These are phyloP conservation scores for Xanthoparmelia taractica DNA, from an alignment of 495 filamentous ascomycete genomes.

Conservation along the genomic window DNA sequence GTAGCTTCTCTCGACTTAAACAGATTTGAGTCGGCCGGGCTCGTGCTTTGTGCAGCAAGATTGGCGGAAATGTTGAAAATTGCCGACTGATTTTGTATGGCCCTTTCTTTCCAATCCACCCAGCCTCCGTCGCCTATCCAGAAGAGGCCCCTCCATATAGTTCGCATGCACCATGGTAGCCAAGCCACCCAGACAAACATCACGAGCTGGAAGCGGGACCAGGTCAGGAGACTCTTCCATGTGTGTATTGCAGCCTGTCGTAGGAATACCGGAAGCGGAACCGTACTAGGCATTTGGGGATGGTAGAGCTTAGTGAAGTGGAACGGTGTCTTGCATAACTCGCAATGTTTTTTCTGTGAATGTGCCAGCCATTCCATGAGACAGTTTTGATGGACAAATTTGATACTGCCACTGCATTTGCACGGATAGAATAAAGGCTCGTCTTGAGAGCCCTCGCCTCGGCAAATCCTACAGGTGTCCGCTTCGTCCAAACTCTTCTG, in stretches of 20 bases:
- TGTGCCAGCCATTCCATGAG: conserved; percentile 97
- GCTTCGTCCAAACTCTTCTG: conserved; percentile 41
- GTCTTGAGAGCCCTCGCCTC: conserved; percentile 73
- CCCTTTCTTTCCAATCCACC: conserved; percentile 39
- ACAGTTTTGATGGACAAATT: conserved; percentile 94
- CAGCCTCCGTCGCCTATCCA: conserved; percentile 93
- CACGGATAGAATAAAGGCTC: conserved; percentile 95
- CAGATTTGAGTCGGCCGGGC: conserved; percentile 30
- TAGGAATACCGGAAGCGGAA: conserved; percentile 74
- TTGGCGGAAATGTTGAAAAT: conserved; percentile 19
- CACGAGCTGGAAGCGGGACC: conserved; percentile 70
- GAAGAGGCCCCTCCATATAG: conserved; percentile 85
- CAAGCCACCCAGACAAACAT: conserved; percentile 78
- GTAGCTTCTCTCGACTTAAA: conserved; percentile 25
- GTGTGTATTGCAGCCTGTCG: conserved; percentile 65
- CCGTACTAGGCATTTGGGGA: conserved; percentile 75
- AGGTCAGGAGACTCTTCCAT: conserved; percentile 60
- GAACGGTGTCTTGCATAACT: conserved; percentile 97
- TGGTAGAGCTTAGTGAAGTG: conserved; percentile 96
- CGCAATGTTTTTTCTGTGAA: conserved; percentile 97
- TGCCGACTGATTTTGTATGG: conserved; percentile 10
- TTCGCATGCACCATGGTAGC: conserved; percentile 84
- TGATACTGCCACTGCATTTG: conserved; percentile 98
- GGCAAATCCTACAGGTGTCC: conserved; percentile 91
- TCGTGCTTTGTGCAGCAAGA: conserved; percentile 31